These are phyloP conservation scores for Kalanchoe fedtschenkoi DNA, from an alignment of 164 flowering plant genomes.

Conservation along the genomic window DNA sequence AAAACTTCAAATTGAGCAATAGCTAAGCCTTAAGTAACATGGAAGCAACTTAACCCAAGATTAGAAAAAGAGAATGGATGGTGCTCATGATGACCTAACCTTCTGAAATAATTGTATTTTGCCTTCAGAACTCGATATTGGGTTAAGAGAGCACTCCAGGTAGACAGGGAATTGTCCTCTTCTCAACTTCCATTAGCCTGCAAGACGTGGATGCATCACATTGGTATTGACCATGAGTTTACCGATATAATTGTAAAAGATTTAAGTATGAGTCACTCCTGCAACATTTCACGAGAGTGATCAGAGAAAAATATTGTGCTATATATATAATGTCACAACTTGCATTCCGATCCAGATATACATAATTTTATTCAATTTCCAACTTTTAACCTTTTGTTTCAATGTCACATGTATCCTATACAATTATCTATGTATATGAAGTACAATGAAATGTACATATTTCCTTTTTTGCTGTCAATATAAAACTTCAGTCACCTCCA, in stretches of 20 bases:
- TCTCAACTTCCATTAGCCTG: not conserved
- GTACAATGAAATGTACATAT: not conserved
- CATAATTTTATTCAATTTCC: not conserved
- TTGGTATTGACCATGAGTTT: not conserved
- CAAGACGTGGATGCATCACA: not conserved
- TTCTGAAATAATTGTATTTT: not conserved
- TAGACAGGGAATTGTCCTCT: not conserved
- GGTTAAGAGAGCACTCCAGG: not conserved
- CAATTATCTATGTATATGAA: not conserved
- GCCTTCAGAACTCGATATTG: not conserved
- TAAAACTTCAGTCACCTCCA: not conserved
- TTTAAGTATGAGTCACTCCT: not conserved
- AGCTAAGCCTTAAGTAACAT: not conserved
- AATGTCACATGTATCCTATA: too few relatives aligned
- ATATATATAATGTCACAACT: not conserved
- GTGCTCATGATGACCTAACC: not conserved
- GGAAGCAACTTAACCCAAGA: not conserved
- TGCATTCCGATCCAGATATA: not conserved
- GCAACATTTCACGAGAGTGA: not conserved
- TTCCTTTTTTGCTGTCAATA: not conserved
- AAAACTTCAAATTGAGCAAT: not conserved
- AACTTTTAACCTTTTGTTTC: too few relatives aligned
- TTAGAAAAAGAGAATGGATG: not conserved
- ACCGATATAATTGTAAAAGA: too few relatives aligned
- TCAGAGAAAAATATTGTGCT: not conserved